A percentile compares a stretch with the other conserved stretches of the same genome.
Evolutionary conservation across 345 rosid genomes (phyloP).

Genomic region (Melaleuca quinquenervia): DNA sequence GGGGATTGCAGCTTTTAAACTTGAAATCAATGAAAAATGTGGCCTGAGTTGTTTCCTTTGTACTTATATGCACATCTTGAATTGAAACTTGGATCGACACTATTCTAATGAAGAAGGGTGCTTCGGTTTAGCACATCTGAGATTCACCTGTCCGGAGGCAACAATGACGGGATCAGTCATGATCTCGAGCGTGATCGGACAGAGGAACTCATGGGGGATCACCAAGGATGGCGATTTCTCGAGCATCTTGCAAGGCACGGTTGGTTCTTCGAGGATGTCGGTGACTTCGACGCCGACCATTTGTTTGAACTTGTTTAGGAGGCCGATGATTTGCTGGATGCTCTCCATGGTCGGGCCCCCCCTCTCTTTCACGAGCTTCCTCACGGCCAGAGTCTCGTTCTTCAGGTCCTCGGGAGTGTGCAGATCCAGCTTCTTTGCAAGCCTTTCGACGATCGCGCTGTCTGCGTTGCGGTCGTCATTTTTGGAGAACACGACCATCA

Average conservation of each 20-base stretch:
- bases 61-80: background rate
- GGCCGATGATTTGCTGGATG: slow-evolving; percentile 37
- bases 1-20: background rate
- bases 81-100: background rate
- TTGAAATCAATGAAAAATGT: background rate
- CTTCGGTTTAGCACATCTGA: background rate
- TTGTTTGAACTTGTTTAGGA: slow-evolving; percentile 58
- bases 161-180: slow-evolving; percentile 77
- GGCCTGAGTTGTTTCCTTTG: background rate
- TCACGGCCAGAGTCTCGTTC: slow-evolving; percentile 42
- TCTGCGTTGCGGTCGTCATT: slow-evolving; percentile 54
- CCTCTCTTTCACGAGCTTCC: slow-evolving; percentile 32
- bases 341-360: slow-evolving; percentile 25
- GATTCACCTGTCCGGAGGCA: slow-evolving; percentile 67
- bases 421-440: slow-evolving; percentile 65
- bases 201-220: slow-evolving; percentile 70
- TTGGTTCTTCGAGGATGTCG: slow-evolving; percentile 22
- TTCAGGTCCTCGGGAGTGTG: slow-evolving; percentile 43
- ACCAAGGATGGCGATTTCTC: slow-evolving; percentile 30
- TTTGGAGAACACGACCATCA: slow-evolving; percentile 62
- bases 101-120: background rate
- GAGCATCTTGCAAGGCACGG: slow-evolving; percentile 11
- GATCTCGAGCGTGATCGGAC: slow-evolving; percentile 73
- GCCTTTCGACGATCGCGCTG: slow-evolving; percentile 53
- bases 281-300: slow-evolving; percentile 44